phyloP scores from a whole-genome alignment of 495 filamentous ascomycete genomes.

The Astrothelium macrocarpum region DNA sequence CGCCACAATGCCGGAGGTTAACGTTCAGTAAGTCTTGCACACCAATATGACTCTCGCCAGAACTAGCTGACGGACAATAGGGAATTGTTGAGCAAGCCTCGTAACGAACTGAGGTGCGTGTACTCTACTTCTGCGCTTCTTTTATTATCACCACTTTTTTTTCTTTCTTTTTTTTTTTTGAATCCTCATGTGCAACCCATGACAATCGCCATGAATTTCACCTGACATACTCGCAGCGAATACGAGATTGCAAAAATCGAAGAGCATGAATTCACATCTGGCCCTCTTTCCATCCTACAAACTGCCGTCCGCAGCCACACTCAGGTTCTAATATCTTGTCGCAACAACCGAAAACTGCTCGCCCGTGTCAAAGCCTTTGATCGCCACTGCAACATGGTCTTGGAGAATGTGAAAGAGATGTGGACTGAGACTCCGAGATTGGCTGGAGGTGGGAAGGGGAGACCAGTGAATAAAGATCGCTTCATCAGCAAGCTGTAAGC shows the following conservation, averaged over 20 bases:
- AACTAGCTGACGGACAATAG: slow-evolving; percentile 38
- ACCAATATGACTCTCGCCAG: background rate
- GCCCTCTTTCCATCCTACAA: slow-evolving; percentile 84
- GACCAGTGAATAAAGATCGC: slow-evolving; percentile 91
- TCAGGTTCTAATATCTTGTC: slow-evolving; percentile 82
- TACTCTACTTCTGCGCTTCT: no score
- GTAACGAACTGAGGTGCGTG: slow-evolving; percentile 69
- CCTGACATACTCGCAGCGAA: slow-evolving; percentile 46
- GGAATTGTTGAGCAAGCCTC: slow-evolving; percentile 72
- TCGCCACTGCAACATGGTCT: slow-evolving; percentile 95
- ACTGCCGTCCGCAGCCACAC: slow-evolving; percentile 79
- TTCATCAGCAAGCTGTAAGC: slow-evolving; percentile 97
- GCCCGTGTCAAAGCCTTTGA: slow-evolving; percentile 81
- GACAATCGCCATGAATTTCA: no score
- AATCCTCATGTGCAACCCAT: no score
- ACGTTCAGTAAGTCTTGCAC: slow-evolving; percentile 58
- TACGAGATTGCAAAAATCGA: slow-evolving; percentile 83
- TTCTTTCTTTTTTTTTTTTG: no score
- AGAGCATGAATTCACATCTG: slow-evolving; percentile 80
- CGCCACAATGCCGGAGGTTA: slow-evolving; percentile 59
- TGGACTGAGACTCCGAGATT: slow-evolving; percentile 89
- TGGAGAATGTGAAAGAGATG: slow-evolving; percentile 99
- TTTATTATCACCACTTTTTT: no score
- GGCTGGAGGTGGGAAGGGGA: slow-evolving; percentile 68
- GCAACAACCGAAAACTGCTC: slow-evolving; percentile 78